phyloP scores from a whole-genome alignment of 2,329 filamentous ascomycete genomes.

The Gaeumannomyces tritici region DNA sequence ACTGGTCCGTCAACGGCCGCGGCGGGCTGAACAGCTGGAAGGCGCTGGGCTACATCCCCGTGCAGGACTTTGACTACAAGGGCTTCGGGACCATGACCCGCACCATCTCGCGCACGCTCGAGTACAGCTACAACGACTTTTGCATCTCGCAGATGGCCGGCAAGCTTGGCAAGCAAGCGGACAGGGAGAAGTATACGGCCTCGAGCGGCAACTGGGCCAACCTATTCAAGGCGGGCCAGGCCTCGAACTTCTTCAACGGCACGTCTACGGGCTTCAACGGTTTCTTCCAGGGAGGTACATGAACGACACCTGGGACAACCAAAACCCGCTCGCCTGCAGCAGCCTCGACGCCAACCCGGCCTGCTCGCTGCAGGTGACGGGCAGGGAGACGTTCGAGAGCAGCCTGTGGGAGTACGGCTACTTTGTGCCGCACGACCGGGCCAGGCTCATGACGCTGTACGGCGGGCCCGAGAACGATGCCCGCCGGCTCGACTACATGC shows the following conservation, averaged over 20 bases:
- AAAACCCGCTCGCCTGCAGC: conserved; percentile 58
- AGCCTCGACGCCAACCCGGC: conserved; percentile 41
- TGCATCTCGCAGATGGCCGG: conserved; percentile 55
- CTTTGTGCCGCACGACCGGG: conserved; percentile 45
- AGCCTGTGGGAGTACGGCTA: conserved; percentile 67
- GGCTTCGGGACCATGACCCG: conserved; percentile 63
- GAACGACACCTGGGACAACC: conserved; percentile 59
- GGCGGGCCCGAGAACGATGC: conserved; percentile 50
- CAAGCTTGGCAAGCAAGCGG: conserved; percentile 40
- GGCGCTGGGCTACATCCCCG: conserved; percentile 58
- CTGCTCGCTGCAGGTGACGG: conserved; percentile 51
- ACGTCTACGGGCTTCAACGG: conserved; percentile 56
- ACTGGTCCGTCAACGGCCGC: conserved; percentile 62
- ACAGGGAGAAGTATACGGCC: conserved; percentile 48
- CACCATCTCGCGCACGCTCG: conserved; percentile 62
- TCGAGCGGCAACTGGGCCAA: conserved; percentile 60
- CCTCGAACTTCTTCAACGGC: conserved; percentile 40
- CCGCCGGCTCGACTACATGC: conserved; percentile 52
- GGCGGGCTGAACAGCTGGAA: conserved; percentile 69
- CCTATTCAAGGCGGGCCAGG: conserved; percentile 51
- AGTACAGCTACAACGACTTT: conserved; percentile 73
- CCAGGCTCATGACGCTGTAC: conserved; percentile 44
- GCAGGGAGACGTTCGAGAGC: conserved; percentile 62
- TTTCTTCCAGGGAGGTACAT: conserved; percentile 59
- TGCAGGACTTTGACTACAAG: conserved; percentile 54